Evolutionary conservation across 2,329 filamentous ascomycete species (phyloP).

Genomic region (Talaromyces piceae): DNA sequence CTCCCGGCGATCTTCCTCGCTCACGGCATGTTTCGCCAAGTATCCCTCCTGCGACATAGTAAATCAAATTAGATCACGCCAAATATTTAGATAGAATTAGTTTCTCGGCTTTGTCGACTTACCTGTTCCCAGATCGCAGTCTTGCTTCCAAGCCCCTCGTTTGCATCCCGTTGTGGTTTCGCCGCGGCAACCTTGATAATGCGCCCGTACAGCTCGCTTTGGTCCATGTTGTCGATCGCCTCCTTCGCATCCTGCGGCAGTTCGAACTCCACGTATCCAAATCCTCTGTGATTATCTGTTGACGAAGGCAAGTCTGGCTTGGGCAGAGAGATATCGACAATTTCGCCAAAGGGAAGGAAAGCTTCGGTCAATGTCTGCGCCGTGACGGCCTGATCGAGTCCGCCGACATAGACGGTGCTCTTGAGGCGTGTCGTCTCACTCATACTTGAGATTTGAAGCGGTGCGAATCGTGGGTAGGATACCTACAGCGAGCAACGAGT

Average conservation of each 20-base stretch:
- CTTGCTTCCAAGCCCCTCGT: constrained; percentile 83
- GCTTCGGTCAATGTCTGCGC: constrained; percentile 72
- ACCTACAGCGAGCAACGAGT: neutral
- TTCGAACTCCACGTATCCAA: constrained; percentile 95
- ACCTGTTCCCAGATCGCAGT: constrained; percentile 98
- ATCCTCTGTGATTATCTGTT: constrained; percentile 75
- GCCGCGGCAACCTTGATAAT: constrained; percentile 88
- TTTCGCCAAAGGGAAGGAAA: constrained; percentile 95
- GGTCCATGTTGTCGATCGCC: constrained; percentile 98
- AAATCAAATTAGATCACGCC: constrained; percentile 1
- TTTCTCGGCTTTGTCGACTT: constrained; percentile 24
- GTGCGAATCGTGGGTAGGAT: neutral
- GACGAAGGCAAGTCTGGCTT: constrained; percentile 77
- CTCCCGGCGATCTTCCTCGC: constrained; percentile 65
- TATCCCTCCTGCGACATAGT: constrained; percentile 68
- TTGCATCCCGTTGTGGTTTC: constrained; percentile 81
- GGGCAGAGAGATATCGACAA: constrained; percentile 82
- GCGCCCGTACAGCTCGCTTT: constrained; percentile 86
- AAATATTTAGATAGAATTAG: neutral
- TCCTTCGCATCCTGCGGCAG: constrained; percentile 78
- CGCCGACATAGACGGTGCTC: constrained; percentile 86
- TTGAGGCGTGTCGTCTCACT: constrained; percentile 77
- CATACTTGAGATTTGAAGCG: constrained; percentile 45
- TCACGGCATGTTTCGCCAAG: constrained; percentile 78
- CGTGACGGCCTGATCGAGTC: constrained; percentile 72